phyloP scores from a whole-genome alignment of 2,329 filamentous ascomycete genomes.

The Monosporascus sp. region DNA sequence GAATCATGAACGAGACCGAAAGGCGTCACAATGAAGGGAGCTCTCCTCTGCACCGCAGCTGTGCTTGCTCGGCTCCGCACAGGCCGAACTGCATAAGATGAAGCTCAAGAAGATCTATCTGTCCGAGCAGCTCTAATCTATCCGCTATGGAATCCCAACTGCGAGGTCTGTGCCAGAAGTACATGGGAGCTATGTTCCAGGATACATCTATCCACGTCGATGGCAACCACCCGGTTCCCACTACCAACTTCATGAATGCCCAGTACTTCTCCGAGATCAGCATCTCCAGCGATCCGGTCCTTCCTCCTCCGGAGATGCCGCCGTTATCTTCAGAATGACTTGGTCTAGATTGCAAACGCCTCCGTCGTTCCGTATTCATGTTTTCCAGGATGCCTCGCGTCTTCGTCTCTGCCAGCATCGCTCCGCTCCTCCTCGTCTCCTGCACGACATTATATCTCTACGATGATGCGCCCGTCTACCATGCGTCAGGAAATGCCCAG shows the following conservation, averaged over 20 bases:
- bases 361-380: conserved; percentile 11
- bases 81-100: conserved; percentile 89
- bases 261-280: too few species aligned
- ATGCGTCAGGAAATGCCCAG: conserved; percentile 6
- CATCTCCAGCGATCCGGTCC: too few species aligned
- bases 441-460: conserved; percentile 21
- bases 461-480: conserved; percentile 10
- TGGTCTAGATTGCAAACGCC: neutral
- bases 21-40: conserved; percentile 75
- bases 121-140: conserved; percentile 76
- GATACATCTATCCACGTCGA: conserved; percentile 62
- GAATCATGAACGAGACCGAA: conserved; percentile 7
- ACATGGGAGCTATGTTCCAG: conserved; percentile 85
- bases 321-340: neutral
- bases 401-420: conserved; percentile 16
- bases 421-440: conserved; percentile 18
- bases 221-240: conserved; percentile 72
- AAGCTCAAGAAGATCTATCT: conserved; percentile 96
- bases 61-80: conserved; percentile 76
- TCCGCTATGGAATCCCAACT: conserved; percentile 78
- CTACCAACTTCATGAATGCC: conserved; percentile 97
- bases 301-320: neutral
- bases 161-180: conserved; percentile 86
- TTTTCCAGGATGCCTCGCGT: conserved; percentile 20
- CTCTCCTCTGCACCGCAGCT: conserved; percentile 71